Evolutionary conservation across 371 early-diverging fungal species (phyloP).

Genomic region (Mucor lusitanicus): DNA sequence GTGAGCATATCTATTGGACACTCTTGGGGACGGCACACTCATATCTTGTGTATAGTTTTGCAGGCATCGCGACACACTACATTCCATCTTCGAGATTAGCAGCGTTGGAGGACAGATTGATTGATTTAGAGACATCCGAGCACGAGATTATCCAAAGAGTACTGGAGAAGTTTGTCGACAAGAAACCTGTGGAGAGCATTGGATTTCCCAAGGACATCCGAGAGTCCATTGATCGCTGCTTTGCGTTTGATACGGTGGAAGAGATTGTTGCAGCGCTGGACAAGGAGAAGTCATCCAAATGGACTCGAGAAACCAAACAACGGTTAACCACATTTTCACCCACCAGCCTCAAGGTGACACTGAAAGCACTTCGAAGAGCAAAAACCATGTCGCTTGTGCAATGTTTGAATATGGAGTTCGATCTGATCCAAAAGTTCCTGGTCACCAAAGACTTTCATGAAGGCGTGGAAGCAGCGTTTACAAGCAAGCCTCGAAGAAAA

Average conservation of each 20-base stretch:
- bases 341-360: slow-evolving; percentile 84
- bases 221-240: slow-evolving; percentile 85
- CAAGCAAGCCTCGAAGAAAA: slow-evolving; percentile 50
- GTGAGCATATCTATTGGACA: slow-evolving; percentile 46
- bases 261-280: slow-evolving; percentile 82
- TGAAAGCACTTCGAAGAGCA: slow-evolving; percentile 77
- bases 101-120: slow-evolving; percentile 78
- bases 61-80: slow-evolving; percentile 97
- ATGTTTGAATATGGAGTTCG: slow-evolving; percentile 86
- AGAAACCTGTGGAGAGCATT: slow-evolving; percentile 25
- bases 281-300: slow-evolving; percentile 58
- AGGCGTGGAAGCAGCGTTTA: slow-evolving; percentile 49
- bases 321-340: slow-evolving; percentile 76
- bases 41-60: slow-evolving; percentile 46
- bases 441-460: slow-evolving; percentile 47
- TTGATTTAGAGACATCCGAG: slow-evolving; percentile 82
- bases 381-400: slow-evolving; percentile 65
- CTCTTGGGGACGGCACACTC: too few relatives aligned
- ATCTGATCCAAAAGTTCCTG: slow-evolving; percentile 76
- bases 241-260: slow-evolving; percentile 76
- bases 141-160: slow-evolving; percentile 84
- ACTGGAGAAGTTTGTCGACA: slow-evolving; percentile 89
- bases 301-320: slow-evolving; percentile 75
- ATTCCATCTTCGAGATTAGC: slow-evolving; percentile 86
- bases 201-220: slow-evolving; percentile 64